Base-by-base conservation (phyloP, 106 monocot species). In the Chionographis japonica region DNA sequence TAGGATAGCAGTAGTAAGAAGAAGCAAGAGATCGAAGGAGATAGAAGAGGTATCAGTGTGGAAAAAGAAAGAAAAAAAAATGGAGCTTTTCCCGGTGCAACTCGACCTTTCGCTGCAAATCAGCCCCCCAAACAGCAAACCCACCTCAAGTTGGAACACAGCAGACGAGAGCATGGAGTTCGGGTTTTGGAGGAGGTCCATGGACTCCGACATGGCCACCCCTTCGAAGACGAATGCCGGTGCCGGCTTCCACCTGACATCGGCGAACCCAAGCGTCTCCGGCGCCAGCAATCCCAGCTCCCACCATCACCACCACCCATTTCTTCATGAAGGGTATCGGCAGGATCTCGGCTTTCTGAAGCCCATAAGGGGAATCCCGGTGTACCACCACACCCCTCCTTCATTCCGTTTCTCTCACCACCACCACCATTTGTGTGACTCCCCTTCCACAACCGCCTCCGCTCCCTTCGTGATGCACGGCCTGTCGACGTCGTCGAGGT, bases 91-190 rank as follows among this genome's bases (percentile, higher is more conserved):
- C 61, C 79, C 84, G 3, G 78, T 73, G 9, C 88, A 88, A 52
- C 88, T 81, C 12, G 88, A 88, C 65, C 65, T 88, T 12, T 81
- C 84, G 3, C 76, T 88, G n/a, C 88, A 88, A 49, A 85, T 88
- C 50, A 88, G 88, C 64, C 79, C 85, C 5, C 81, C 88, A 36
- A 73, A 50, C 65, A 77, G 42, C 67, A 77, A 52, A 46, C 54
- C 67, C 12, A 37, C 18, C 20, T 13, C 73, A 63, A 73, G 52
- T 14, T 79, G 74, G 69, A 67, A 20, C 39, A 63, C 12, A 50
- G 63, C 40, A 8, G 65, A 74, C 15, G 73, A 75, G 11, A 19
- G 50, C 40, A 52, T 58, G 52, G 60, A 80, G 2, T 35, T 84
- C 41, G 81, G 81, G 60, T 88, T 78, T 60, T 84, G 84, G 84